These are phyloP conservation scores for Paulownia fortunei DNA, from an alignment of 257 asterid genomes.

Conservation along the genomic window DNA sequence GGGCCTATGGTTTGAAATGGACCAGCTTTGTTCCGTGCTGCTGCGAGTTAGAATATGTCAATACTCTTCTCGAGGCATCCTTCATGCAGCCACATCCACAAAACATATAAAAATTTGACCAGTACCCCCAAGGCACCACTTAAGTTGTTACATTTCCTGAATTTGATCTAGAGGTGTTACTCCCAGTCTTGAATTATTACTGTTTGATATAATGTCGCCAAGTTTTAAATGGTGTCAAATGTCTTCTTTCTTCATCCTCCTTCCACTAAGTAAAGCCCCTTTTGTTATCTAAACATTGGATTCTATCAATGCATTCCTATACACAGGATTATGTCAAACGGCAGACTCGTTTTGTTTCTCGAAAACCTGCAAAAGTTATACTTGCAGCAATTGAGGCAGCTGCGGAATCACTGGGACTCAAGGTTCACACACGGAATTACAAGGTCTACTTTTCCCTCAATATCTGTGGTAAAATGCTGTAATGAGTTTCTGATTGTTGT, in stretches of 20 bases:
- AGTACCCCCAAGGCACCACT: constrained; percentile 18
- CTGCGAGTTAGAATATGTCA: background rate
- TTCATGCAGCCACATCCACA: background rate
- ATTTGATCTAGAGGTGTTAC: constrained; percentile 1
- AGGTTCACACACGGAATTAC: constrained; percentile 77
- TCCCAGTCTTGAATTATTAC: background rate
- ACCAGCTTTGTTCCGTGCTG: background rate
- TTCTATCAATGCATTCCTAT: constrained; percentile 20
- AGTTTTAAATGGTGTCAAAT: background rate
- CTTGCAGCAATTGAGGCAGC: constrained; percentile 77
- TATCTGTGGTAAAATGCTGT: background rate
- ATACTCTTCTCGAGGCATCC: background rate
- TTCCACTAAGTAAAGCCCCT: background rate
- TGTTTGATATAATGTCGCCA: background rate
- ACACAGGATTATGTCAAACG: constrained; percentile 79
- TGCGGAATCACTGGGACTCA: constrained; percentile 81
- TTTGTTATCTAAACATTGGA: constrained; percentile 18
- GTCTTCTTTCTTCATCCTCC: constrained; percentile 1
- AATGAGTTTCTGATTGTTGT: constrained; percentile 1
- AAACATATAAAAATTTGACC: background rate
- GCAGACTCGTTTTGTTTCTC: constrained; percentile 97
- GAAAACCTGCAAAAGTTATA: constrained; percentile 77
- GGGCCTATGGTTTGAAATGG: background rate
- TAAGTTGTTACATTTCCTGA: background rate
- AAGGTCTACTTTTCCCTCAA: constrained; percentile 56